These are phyloP conservation scores for Elsinoe australis DNA, from an alignment of 2,329 filamentous ascomycete genomes.

Conservation along the genomic window DNA sequence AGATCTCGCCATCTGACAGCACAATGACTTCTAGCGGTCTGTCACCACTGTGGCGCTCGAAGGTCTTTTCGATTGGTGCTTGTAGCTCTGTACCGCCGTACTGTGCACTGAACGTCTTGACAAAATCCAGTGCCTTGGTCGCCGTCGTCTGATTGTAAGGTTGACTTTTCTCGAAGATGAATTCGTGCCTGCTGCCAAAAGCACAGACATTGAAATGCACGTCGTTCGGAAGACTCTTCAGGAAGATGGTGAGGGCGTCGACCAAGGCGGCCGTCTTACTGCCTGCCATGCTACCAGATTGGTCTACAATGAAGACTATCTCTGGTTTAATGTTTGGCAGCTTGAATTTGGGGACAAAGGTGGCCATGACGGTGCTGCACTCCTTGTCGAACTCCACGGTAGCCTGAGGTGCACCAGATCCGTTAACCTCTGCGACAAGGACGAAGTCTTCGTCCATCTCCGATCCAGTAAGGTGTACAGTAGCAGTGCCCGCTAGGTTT, in stretches of 20 bases:
- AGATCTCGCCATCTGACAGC: slow-evolving; percentile 51
- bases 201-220: slow-evolving; percentile 64
- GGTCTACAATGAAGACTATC: slow-evolving; percentile 65
- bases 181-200: slow-evolving; percentile 47
- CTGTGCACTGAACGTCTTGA: slow-evolving; percentile 37
- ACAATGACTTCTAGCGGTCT: slow-evolving; percentile 48
- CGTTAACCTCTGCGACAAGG: slow-evolving; percentile 55
- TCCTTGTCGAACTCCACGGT: slow-evolving; percentile 48
- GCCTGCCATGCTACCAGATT: slow-evolving; percentile 57
- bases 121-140: slow-evolving; percentile 37
- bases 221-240: slow-evolving; percentile 58
- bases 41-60: slow-evolving; percentile 41
- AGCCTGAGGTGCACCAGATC: slow-evolving; percentile 54
- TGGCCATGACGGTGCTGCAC: slow-evolving; percentile 62
- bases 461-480: neutral
- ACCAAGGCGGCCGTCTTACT: slow-evolving; percentile 47
- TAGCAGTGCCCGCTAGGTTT: neutral
- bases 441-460: slow-evolving; percentile 54
- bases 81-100: slow-evolving; percentile 51
- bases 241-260: slow-evolving; percentile 53
- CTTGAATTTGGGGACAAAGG: slow-evolving; percentile 62
- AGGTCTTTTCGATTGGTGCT: slow-evolving; percentile 39
- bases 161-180: slow-evolving; percentile 44
- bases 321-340: slow-evolving; percentile 51
- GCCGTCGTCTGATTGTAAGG: slow-evolving; percentile 42